These are phyloP conservation scores for Sambucus nigra DNA, from an alignment of 129 eudicot genomes.

Conservation along the genomic window DNA sequence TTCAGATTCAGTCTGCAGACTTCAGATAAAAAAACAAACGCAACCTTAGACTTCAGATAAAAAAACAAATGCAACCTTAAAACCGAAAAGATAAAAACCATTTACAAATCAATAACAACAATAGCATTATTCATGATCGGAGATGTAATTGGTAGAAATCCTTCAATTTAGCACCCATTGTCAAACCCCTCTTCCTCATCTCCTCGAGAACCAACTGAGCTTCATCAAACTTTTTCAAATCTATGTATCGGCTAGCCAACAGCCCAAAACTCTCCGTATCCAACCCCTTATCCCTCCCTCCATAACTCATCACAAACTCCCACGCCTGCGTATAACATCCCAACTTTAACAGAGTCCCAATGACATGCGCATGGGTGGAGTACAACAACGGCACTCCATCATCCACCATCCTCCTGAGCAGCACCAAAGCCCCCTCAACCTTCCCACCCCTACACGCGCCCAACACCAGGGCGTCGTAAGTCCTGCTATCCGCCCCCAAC, in stretches of 20 bases:
- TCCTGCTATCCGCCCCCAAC: slow-evolving; percentile 38
- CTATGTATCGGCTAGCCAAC: slow-evolving; percentile 35
- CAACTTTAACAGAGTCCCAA: slow-evolving; percentile 23
- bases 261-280: slow-evolving; percentile 43
- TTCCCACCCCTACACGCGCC: slow-evolving; percentile 66
- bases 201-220: slow-evolving; percentile 37
- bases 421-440: slow-evolving; percentile 41
- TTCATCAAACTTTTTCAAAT: slow-evolving; percentile 28
- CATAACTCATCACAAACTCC: slow-evolving; percentile 48
- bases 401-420: slow-evolving; percentile 48
- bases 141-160: slow-evolving; percentile 15
- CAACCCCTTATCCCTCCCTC: slow-evolving; percentile 35
- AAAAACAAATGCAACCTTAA: too few relatives aligned
- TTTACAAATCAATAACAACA: too few relatives aligned
- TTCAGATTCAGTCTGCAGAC: too few relatives aligned
- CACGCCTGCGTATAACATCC: slow-evolving; percentile 50
- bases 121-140: neutral
- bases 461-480: slow-evolving; percentile 68
- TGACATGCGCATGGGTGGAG: slow-evolving; percentile 44
- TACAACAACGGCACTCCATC: slow-evolving; percentile 33
- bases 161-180: slow-evolving; percentile 18
- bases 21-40: too few relatives aligned
- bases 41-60: too few relatives aligned
- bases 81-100: too few relatives aligned
- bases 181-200: slow-evolving; percentile 40